phyloP scores from a whole-genome alignment of 164 flowering plant species.

The Cinnamomum micranthum region DNA sequence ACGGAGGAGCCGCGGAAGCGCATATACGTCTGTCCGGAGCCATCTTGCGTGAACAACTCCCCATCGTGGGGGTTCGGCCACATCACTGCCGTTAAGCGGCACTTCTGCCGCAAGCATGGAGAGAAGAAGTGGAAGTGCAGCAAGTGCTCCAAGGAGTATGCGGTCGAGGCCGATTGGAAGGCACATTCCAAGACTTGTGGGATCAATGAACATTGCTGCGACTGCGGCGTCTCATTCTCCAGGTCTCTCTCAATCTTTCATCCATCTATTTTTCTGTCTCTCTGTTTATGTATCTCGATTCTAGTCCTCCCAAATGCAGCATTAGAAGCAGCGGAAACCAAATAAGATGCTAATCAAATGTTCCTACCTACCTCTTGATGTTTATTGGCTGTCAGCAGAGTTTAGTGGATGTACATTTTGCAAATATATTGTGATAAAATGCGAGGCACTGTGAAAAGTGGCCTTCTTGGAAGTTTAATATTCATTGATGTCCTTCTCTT shows the following conservation, averaged over 20 bases:
- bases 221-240: constrained; percentile 90
- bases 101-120: constrained; percentile 80
- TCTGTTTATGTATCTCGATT: background rate
- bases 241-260: constrained; percentile 37
- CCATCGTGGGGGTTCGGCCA: constrained; percentile 90
- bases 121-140: constrained; percentile 84
- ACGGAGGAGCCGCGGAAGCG: constrained; percentile 59
- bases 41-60: constrained; percentile 83
- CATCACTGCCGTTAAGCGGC: constrained; percentile 87
- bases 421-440: too few relatives aligned
- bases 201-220: constrained; percentile 88
- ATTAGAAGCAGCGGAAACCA: too few relatives aligned
- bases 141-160: constrained; percentile 83
- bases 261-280: too few relatives aligned
- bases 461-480: too few relatives aligned
- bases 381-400: too few relatives aligned
- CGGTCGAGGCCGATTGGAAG: constrained; percentile 89
- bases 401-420: too few relatives aligned
- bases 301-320: too few relatives aligned
- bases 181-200: constrained; percentile 96
- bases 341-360: too few relatives aligned
- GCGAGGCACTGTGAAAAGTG: too few relatives aligned
- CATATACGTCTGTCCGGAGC: constrained; percentile 91
- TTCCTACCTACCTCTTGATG: too few relatives aligned
- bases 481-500: background rate